Conservation (phyloP, 768 basidiomycete species). For the Boletus rubroflammeus region DNA sequence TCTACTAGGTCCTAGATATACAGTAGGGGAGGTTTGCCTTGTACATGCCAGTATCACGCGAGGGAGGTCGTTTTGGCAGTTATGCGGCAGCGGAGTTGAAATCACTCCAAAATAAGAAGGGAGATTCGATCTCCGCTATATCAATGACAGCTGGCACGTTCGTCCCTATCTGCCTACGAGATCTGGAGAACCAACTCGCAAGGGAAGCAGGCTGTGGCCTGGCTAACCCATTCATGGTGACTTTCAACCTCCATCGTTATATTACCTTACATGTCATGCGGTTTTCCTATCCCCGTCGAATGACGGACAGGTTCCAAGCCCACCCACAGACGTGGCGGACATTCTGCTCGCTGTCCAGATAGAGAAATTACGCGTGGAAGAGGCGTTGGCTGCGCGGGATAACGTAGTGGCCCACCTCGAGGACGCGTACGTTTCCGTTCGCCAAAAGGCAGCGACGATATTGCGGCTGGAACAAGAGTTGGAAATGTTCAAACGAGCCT, state of each 20-base stretch:
- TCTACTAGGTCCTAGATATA: slow-evolving; percentile 3
- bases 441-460: slow-evolving; percentile 55
- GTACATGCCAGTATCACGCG: too few species aligned
- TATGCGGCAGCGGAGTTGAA: slow-evolving; percentile 8
- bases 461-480: slow-evolving; percentile 44
- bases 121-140: slow-evolving; percentile 6
- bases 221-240: slow-evolving; percentile 15
- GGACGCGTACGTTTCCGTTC: slow-evolving; percentile 56
- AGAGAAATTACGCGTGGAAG: slow-evolving; percentile 49
- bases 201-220: background rate
- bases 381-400: slow-evolving; percentile 63
- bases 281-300: background rate
- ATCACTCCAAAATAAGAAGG: background rate
- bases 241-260: background rate
- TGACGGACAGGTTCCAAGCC: slow-evolving; percentile 11
- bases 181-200: slow-evolving; percentile 3
- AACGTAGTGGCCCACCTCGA: slow-evolving; percentile 54
- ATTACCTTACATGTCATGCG: background rate
- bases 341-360: slow-evolving; percentile 53
- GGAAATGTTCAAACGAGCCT: slow-evolving; percentile 24
- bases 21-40: background rate
- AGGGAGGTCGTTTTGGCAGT: too few species aligned
- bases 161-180: background rate
- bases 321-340: slow-evolving; percentile 33
- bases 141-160: background rate